Conservation (phyloP, 495 filamentous ascomycete genomes). For the Echria macrotheca region DNA sequence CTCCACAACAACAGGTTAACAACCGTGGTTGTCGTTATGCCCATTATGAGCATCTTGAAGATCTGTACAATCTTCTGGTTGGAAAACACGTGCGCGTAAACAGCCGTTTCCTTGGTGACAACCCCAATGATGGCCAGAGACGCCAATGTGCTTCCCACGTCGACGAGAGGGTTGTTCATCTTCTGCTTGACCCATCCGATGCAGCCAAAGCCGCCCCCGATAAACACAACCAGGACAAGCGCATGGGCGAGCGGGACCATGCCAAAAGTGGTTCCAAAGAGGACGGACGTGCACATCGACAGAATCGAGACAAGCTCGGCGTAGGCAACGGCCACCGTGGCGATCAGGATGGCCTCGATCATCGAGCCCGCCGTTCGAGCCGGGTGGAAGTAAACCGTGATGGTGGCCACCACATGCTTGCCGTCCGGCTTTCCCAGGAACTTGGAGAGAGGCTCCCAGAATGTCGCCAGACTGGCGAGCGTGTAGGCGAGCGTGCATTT, state of each 20-base stretch:
- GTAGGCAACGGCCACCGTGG: slow-evolving; percentile 75
- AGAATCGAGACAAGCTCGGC: slow-evolving; percentile 73
- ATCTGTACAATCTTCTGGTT: slow-evolving; percentile 81
- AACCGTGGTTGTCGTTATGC: slow-evolving; percentile 66
- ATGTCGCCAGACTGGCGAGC: slow-evolving; percentile 82
- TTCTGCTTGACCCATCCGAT: slow-evolving; percentile 91
- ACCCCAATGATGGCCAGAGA: slow-evolving; percentile 90
- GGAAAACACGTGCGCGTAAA: slow-evolving; percentile 74
- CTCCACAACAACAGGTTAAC: slow-evolving; percentile 78
- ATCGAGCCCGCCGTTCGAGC: slow-evolving; percentile 84
- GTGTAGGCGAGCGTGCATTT: slow-evolving; percentile 95
- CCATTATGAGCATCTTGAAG: slow-evolving; percentile 87
- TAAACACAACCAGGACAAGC: slow-evolving; percentile 79
- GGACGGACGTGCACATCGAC: slow-evolving; percentile 79
- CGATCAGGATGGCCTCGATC: slow-evolving; percentile 82
- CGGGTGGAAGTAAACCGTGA: slow-evolving; percentile 97
- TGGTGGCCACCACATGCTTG: slow-evolving; percentile 91
- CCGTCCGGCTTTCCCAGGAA: slow-evolving; percentile 83
- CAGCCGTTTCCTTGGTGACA: slow-evolving; percentile 84
- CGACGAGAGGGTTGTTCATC: slow-evolving; percentile 79
- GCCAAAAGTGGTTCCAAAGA: slow-evolving; percentile 61
- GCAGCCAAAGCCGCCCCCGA: slow-evolving; percentile 82
- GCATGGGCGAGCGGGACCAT: slow-evolving; percentile 68
- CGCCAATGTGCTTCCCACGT: slow-evolving; percentile 83
- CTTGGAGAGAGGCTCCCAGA: slow-evolving; percentile 64